Base-by-base conservation (phyloP, 441 rosid species). In the Adansonia rubrostipa region DNA sequence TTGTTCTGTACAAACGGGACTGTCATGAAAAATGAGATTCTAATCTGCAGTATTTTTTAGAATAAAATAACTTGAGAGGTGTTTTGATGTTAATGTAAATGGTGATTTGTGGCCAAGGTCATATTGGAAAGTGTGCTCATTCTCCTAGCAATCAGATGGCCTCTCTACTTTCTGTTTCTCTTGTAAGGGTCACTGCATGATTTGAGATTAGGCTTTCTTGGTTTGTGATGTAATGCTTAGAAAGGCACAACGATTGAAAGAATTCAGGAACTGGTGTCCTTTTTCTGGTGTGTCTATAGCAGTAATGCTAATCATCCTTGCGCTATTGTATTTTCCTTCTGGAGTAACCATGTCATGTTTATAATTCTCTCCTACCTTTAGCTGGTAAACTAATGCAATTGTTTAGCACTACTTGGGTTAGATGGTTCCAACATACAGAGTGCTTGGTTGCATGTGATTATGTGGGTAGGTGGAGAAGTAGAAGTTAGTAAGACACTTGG, bases 241-340 rank as follows among this genome's bases (percentile, higher is more conserved):
- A 51, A 48, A 71, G 74, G 60, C 13, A 9, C 44, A 24, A 50
- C 2, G 19, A 15, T 28, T 20, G 58, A 51, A 28, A 28, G 24
- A 71, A 9, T 51, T 71, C 44, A 71, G 45, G 33, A 51, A 71
- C 1, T 47, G 6, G 33, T 33, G 44, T 10, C 11, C 50, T 72
- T 56, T 11, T 73, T 71, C 76, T 17, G 33, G 51, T 56, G 64
- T 56, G 56, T 56, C 48, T 72, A 54, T 71, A 53, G 11, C 36
- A 9, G 51, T 10, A 72, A 54, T 9, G 63, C 17, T 56, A 56
- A 40, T 56, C 28, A n/a, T 53, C 73, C 44, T 48, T 47, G 13
- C 73, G 19, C 36, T 22, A 13, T 48, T 13, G 11, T 14, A 7
- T 24, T 51, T 28, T 70, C 22, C 45, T 50, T 50, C 9, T 22